These are phyloP conservation scores for Linnemannia schmuckeri DNA, from an alignment of 192 early-diverging fungal species.

Conservation along the genomic window DNA sequence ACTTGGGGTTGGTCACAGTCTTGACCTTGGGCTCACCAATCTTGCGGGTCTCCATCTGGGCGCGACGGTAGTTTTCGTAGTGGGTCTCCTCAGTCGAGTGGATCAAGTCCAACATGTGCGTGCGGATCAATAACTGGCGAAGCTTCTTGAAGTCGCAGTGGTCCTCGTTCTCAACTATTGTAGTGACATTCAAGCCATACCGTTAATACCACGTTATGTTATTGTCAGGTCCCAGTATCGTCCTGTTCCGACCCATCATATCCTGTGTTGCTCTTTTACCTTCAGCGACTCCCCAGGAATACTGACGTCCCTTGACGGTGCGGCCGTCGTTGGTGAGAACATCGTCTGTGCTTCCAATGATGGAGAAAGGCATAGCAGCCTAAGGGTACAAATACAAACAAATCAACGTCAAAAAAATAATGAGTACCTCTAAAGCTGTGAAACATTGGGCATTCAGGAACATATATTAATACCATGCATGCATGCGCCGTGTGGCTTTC, in stretches of 20 bases:
- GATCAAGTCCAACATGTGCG: constrained; percentile 98
- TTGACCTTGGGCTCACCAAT: constrained; percentile 86
- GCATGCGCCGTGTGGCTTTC: neutral
- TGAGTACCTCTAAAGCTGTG: neutral
- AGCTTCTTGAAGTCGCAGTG: constrained; percentile 99
- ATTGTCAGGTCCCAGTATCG: too few species aligned
- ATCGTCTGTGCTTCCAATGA: constrained; percentile 93
- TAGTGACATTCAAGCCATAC: neutral
- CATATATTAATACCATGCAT: constrained; percentile 12
- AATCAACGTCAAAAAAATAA: neutral
- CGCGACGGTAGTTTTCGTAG: constrained; percentile 93
- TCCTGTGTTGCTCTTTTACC: constrained; percentile 11
- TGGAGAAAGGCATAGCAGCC: constrained; percentile 94
- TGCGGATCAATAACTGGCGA: constrained; percentile 94
- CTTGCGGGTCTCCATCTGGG: constrained; percentile 91
- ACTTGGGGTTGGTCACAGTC: constrained; percentile 88
- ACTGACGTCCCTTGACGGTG: constrained; percentile 94
- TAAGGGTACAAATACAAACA: constrained; percentile 14
- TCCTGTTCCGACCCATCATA: too few species aligned
- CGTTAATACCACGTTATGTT: neutral
- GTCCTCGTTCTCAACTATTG: constrained; percentile 93
- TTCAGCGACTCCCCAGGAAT: constrained; percentile 99
- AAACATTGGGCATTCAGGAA: neutral
- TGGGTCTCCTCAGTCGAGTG: constrained; percentile 93
- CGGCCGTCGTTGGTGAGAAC: constrained; percentile 87